These are phyloP conservation scores for Sporothrix luriei DNA, from an alignment of 2,329 filamentous ascomycete genomes.

Conservation along the genomic window DNA sequence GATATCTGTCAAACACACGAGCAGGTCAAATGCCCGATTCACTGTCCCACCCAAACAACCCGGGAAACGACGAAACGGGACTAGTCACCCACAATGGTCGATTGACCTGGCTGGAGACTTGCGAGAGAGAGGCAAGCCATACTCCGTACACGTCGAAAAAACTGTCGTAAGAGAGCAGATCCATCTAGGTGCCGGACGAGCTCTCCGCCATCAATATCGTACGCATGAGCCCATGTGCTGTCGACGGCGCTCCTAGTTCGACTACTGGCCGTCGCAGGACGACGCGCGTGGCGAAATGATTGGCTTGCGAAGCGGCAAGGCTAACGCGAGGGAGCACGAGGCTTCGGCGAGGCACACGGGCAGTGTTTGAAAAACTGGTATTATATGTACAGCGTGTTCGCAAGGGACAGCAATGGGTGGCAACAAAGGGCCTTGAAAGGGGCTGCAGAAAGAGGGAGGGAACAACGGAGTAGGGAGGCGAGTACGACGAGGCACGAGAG, in stretches of 20 bases:
- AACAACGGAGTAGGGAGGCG: neutral
- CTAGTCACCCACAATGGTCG: neutral
- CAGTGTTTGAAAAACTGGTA: no score
- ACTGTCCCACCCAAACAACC: neutral
- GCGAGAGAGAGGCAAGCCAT: neutral
- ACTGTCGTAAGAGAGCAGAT: neutral
- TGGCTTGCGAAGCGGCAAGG: conserved; percentile 32
- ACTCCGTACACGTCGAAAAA: neutral
- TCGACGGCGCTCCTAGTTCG: conserved; percentile 15
- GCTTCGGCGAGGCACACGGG: conserved; percentile 10
- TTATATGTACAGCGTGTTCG: no score
- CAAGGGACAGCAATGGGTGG: no score
- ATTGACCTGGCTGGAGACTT: neutral
- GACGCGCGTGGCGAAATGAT: conserved; percentile 36
- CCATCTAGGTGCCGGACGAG: neutral
- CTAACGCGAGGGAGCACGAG: conserved; percentile 22
- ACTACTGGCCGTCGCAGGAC: conserved; percentile 9
- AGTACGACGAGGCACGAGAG: conserved; percentile 5
- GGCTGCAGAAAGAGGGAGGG: neutral
- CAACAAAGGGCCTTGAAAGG: neutral
- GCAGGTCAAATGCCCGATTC: neutral
- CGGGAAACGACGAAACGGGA: neutral
- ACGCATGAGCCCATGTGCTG: conserved; percentile 29
- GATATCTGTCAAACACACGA: neutral
- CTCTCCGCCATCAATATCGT: neutral